These are phyloP conservation scores for Chrysoporthe puriensis DNA, from an alignment of 2,329 filamentous ascomycete genomes.

Conservation along the genomic window DNA sequence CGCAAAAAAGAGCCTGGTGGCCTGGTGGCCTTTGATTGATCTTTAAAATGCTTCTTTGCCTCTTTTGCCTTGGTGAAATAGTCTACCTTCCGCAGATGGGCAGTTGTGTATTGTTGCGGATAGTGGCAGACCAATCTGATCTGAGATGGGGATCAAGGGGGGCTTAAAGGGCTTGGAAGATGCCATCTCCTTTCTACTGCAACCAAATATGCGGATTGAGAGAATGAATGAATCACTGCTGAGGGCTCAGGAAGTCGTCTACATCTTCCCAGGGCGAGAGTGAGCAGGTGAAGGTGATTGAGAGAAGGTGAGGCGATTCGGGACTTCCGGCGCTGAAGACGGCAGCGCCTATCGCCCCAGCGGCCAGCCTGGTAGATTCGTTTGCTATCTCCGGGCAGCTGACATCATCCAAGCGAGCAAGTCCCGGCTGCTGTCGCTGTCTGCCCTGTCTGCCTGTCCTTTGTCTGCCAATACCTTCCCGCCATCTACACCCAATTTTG, in stretches of 20 bases:
- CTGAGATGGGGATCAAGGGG: background rate
- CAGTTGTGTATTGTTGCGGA: background rate
- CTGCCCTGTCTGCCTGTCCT: background rate
- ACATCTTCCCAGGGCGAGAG: background rate
- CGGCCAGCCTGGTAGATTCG: background rate
- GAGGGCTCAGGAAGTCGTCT: background rate
- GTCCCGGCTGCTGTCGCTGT: background rate
- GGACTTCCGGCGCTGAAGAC: background rate
- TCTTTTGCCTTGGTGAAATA: background rate
- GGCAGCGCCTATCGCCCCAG: background rate
- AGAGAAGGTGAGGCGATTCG: background rate
- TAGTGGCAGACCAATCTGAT: background rate
- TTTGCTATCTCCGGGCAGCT: conserved; percentile 1
- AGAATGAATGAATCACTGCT: too few relatives aligned
- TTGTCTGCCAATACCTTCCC: background rate
- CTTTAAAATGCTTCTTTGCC: background rate
- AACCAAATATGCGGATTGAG: background rate
- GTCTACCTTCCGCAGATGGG: background rate
- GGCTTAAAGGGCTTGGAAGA: background rate
- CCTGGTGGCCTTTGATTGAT: background rate
- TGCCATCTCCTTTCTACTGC: background rate
- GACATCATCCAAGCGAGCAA: conserved; percentile 11
- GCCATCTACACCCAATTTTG: background rate
- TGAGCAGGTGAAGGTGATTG: background rate
- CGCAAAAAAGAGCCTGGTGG: too few relatives aligned